Conservation (phyloP, 2,329 filamentous ascomycete species). For the Penicillium sp. region DNA sequence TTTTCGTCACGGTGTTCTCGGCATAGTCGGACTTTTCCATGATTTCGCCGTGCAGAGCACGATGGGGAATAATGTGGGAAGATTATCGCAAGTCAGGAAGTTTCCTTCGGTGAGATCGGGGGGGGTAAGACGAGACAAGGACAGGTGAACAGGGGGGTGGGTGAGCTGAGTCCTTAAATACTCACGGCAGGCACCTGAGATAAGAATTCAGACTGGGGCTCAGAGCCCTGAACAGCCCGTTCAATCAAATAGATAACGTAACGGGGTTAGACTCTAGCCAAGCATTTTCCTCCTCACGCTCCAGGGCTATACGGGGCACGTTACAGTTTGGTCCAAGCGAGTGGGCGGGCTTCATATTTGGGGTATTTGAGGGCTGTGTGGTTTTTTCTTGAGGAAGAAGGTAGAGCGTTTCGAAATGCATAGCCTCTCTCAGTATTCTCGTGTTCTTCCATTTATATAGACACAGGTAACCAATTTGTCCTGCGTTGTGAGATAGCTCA, state of each 20-base stretch:
- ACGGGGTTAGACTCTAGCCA: background rate
- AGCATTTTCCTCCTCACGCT: background rate
- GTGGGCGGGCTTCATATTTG: background rate
- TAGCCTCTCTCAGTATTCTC: background rate
- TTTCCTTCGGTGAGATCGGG: background rate
- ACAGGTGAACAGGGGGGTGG: background rate
- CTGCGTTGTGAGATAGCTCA: slow-evolving; percentile 1
- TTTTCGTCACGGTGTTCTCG: slow-evolving; percentile 19
- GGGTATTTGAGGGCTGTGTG: no score
- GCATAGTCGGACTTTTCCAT: slow-evolving; percentile 25
- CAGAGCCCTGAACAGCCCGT: no score
- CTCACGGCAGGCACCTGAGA: background rate
- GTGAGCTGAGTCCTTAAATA: background rate
- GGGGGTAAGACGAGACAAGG: background rate
- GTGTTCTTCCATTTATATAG: background rate
- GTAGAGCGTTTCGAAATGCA: background rate
- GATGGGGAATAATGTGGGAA: background rate
- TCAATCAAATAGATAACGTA: background rate
- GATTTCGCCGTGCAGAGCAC: background rate
- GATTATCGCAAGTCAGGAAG: background rate
- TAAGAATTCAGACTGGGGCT: background rate
- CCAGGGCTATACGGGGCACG: background rate
- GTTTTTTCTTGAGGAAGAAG: background rate
- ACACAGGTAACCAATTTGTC: slow-evolving; percentile 9
- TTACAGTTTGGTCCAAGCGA: background rate